These are phyloP conservation scores for Epichloe coenophiala DNA, from an alignment of 2,329 filamentous ascomycete species.

Conservation along the genomic window DNA sequence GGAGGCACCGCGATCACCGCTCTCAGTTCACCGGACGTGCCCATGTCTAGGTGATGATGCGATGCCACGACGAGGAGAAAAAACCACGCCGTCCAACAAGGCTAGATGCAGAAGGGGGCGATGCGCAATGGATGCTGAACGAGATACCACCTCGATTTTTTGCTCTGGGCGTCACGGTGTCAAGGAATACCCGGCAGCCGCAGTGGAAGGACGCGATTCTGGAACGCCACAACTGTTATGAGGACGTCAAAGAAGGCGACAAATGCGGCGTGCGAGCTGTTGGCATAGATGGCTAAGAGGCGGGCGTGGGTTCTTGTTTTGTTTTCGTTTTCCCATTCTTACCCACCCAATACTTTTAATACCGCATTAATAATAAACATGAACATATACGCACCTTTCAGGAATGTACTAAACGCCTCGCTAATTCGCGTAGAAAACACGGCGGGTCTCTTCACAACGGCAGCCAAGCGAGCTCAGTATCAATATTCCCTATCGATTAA, in stretches of 20 bases:
- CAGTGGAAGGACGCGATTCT: not conserved
- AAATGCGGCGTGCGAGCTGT: not conserved
- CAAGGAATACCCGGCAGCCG: not conserved
- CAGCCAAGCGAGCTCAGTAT: no score
- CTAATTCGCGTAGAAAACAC: not conserved
- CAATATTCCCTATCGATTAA: no score
- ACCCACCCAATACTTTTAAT: not conserved
- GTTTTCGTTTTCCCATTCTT: not conserved
- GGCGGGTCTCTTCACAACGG: no score
- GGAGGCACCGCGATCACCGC: conserved; percentile 35
- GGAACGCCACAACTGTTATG: not conserved
- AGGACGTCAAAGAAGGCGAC: not conserved
- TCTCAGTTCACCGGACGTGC: conserved; percentile 48
- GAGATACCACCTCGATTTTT: not conserved
- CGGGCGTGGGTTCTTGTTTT: not conserved
- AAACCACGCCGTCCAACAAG: not conserved
- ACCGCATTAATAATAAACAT: not conserved
- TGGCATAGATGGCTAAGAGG: not conserved
- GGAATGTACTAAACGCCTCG: not conserved
- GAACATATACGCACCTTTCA: not conserved
- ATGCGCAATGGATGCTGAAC: not conserved
- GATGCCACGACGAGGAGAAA: not conserved
- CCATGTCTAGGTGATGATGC: conserved; percentile 25
- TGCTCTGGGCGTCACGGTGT: conserved; percentile 3
- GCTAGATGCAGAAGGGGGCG: not conserved